Conservation (phyloP, 495 filamentous ascomycete species). For the Hyaloscypha bicolor region DNA sequence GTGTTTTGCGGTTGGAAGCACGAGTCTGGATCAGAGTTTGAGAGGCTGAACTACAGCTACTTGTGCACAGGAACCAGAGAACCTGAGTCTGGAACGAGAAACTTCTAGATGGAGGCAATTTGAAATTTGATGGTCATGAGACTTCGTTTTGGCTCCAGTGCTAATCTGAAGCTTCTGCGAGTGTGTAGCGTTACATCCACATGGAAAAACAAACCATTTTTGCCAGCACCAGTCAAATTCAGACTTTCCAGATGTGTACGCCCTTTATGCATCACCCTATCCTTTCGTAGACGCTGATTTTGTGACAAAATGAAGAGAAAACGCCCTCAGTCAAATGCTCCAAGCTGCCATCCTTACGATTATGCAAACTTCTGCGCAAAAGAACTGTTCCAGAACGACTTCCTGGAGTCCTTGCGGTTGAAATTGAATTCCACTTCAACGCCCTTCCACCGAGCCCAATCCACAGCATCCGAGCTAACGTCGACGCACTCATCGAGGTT, state of each 20-base stretch:
- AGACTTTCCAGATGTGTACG: not conserved
- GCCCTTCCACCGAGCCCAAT: conserved; percentile 30
- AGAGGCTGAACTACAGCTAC: too few relatives aligned
- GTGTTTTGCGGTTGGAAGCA: too few relatives aligned
- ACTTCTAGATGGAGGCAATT: too few relatives aligned
- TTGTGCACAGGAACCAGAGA: too few relatives aligned
- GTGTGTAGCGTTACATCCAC: too few relatives aligned
- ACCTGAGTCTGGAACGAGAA: too few relatives aligned
- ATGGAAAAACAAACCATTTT: not conserved
- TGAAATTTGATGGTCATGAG: too few relatives aligned
- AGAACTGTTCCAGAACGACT: conserved; percentile 9
- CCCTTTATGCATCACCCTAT: not conserved
- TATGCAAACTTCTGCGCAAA: conserved; percentile 1
- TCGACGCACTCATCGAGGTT: conserved; percentile 24
- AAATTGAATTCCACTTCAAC: conserved; percentile 25
- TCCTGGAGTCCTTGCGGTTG: not conserved
- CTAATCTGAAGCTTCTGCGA: too few relatives aligned
- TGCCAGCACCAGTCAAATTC: not conserved
- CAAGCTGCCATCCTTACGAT: not conserved
- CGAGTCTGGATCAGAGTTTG: too few relatives aligned
- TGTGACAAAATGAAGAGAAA: not conserved
- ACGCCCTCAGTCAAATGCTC: not conserved
- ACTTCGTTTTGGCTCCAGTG: too few relatives aligned
- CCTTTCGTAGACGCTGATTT: not conserved
- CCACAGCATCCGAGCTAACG: conserved; percentile 26